phyloP scores from a whole-genome alignment of 495 filamentous ascomycete genomes.

The Usnea hakonensis region DNA sequence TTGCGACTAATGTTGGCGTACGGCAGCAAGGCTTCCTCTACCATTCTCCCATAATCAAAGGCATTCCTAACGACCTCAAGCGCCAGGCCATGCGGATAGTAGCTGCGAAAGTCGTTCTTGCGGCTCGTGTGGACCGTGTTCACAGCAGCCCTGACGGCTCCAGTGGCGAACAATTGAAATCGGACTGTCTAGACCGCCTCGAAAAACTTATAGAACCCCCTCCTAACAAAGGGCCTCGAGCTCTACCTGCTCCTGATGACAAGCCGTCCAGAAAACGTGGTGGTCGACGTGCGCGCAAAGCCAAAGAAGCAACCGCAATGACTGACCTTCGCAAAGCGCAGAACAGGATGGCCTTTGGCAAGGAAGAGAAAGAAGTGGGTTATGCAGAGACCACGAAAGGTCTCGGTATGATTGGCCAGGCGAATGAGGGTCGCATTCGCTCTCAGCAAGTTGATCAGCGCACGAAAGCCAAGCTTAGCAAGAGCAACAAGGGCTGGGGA shows the following conservation, averaged over 20 bases:
- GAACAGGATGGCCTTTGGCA: conserved; percentile 92
- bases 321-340: conserved; percentile 94
- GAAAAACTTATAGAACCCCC: conserved; percentile 93
- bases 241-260: conserved; percentile 89
- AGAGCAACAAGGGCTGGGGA: conserved; percentile 96
- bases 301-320: conserved; percentile 95
- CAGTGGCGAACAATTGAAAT: conserved; percentile 73
- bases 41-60: conserved; percentile 77
- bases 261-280: conserved; percentile 91
- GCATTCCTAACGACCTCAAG: conserved; percentile 77
- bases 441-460: conserved; percentile 85
- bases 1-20: conserved; percentile 90
- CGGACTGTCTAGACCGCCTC: conserved; percentile 76
- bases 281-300: conserved; percentile 83
- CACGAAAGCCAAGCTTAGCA: conserved; percentile 83
- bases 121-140: conserved; percentile 81
- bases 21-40: conserved; percentile 91
- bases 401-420: conserved; percentile 88
- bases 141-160: conserved; percentile 76
- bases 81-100: conserved; percentile 95
- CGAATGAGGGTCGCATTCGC: conserved; percentile 79
- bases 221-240: conserved; percentile 78
- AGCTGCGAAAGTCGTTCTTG: conserved; percentile 84
- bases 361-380: conserved; percentile 90
- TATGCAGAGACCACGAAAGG: conserved; percentile 87